Conservation (phyloP, 805 yeast species). For the Jamesozyma hellenica region DNA sequence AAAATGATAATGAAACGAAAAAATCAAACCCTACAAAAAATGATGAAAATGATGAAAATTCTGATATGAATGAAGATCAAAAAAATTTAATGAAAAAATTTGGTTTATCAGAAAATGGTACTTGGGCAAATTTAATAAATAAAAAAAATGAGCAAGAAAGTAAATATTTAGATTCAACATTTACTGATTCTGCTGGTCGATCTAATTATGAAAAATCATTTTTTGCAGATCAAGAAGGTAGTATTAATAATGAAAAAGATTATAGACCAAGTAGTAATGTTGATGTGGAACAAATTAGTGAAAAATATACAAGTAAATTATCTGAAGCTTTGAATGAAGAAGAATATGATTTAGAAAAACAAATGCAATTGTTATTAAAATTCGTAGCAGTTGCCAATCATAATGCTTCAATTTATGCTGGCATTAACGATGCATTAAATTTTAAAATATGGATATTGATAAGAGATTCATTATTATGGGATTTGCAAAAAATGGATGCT, state of each 20-base stretch:
- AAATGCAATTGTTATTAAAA: conserved; percentile 18
- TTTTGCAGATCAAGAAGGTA: neutral
- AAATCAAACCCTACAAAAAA: conserved; percentile 2
- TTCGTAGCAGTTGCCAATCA: conserved; percentile 24
- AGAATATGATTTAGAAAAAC: conserved; percentile 7
- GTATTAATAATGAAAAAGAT: neutral
- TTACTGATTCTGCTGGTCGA: neutral
- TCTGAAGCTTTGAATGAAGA: conserved; percentile 6
- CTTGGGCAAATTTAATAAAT: conserved; percentile 25
- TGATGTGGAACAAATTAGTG: neutral
- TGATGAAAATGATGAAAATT: neutral
- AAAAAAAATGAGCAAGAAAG: conserved; percentile 9
- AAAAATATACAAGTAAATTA: conserved; percentile 4
- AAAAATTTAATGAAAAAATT: conserved; percentile 22
- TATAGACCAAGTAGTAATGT: neutral
- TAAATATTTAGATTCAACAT: neutral
- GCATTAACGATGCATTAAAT: conserved; percentile 24
- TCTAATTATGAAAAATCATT: conserved; percentile 1
- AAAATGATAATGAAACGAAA: conserved; percentile 6
- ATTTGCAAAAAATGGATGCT: conserved; percentile 14
- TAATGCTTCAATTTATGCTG: conserved; percentile 25
- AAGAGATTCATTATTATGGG: conserved; percentile 28
- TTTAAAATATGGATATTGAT: conserved; percentile 27
- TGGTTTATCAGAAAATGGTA: conserved; percentile 25
- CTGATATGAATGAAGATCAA: neutral